phyloP scores from a whole-genome alignment of 139 green algal species.

The Volvox reticuliferus region DNA sequence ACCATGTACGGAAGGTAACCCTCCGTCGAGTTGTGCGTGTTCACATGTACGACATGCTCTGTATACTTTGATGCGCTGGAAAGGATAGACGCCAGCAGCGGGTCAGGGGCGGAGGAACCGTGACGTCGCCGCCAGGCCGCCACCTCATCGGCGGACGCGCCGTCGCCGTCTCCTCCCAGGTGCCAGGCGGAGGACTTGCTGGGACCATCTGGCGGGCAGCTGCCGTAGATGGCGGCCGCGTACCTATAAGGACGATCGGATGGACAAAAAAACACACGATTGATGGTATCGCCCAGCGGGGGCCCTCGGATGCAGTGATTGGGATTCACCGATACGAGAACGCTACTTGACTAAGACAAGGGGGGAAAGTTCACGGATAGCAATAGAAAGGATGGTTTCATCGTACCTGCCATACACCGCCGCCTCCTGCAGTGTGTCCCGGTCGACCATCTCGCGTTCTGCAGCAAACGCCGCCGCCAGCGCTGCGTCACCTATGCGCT shows the following conservation, averaged over 20 bases:
- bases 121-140: neutral
- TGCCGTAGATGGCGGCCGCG: constrained; percentile 37
- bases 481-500: constrained; percentile 33
- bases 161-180: neutral
- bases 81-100: neutral
- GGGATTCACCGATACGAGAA: too few relatives aligned
- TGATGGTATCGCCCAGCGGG: too few relatives aligned
- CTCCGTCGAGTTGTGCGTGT: constrained; percentile 40
- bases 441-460: constrained; percentile 10
- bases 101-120: neutral
- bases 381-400: neutral
- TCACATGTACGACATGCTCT: constrained; percentile 25
- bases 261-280: too few relatives aligned
- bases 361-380: too few relatives aligned
- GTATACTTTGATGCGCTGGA: neutral
- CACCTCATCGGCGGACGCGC: neutral
- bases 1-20: constrained; percentile 77
- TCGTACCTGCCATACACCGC: constrained; percentile 25
- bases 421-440: constrained; percentile 7
- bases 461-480: constrained; percentile 45
- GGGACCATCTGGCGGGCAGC: neutral
- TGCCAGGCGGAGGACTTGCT: neutral
- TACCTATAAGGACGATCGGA: neutral
- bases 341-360: too few relatives aligned
- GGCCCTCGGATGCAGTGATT: too few relatives aligned